Base-by-base conservation (phyloP, 129 eudicot species). In the Centella asiatica region DNA sequence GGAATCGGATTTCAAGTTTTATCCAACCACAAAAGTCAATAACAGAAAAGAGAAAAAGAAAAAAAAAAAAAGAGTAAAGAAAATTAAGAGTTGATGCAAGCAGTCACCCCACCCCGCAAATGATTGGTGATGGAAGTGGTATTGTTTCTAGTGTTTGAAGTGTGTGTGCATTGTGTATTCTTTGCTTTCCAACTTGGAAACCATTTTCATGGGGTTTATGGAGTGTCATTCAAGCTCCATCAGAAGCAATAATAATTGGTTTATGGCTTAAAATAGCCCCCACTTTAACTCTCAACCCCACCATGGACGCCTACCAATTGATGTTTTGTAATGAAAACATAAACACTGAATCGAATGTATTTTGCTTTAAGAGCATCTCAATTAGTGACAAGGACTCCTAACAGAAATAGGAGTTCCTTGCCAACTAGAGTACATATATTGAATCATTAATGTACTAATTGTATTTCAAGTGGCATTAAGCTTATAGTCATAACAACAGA, bases 141-240 rank as follows among this genome's bases (percentile, higher is more conserved):
- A 15, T n/a, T 54, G 28, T 53, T 53, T 24, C 5, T 53, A 53
- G 17, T 53, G 17, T 1, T 5, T 15, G 22, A 1, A 53, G 2
- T 23, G 19, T 23, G 22, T 3, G 0, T 6, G 61, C 11, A 56
- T 20, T 23, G 3, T 23, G 3, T 49, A 32, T 65, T 36, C 60
- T 66, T 26, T 52, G 62, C 63, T 52, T 20, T 52, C 37, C 71
- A 36, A 44, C 52, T 36, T 53, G 62, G 62, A 40, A 28, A 40
- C 40, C 62, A 52, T 36, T 33, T 52, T 11, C 47, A 31, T 55
- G 54, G 47, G 22, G 25, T 37, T 39, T 22, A 19, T 12, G 51
- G 66, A n/a, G 52, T 40, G 52, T 34, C 52, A 22, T 42, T 25
- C 14, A 22, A n/a, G 64, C 62, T 58, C 64, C n/a, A n/a, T n/a